phyloP scores from a whole-genome alignment of 2,329 filamentous ascomycete species.

The Nemania diffusa region DNA sequence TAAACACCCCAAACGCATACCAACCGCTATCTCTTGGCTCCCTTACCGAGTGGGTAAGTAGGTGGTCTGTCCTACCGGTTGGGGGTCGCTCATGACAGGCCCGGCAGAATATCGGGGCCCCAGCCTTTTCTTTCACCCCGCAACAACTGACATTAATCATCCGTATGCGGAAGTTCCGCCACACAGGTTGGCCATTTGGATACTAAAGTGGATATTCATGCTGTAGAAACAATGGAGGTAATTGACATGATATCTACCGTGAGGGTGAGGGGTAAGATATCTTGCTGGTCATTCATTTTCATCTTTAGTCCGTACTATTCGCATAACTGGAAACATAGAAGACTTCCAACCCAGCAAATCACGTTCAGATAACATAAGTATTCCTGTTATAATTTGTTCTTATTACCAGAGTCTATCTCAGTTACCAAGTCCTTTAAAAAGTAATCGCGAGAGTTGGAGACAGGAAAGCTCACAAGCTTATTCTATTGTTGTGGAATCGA shows the following conservation, averaged over 20 bases:
- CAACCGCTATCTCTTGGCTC: slow-evolving; percentile 3
- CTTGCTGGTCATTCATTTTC: neutral
- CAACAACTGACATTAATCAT: neutral
- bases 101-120: slow-evolving; percentile 29
- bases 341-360: neutral
- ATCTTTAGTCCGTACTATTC: neutral
- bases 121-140: slow-evolving; percentile 7
- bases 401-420: neutral
- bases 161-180: slow-evolving; percentile 31
- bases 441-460: neutral
- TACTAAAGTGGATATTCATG: too few relatives aligned
- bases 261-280: too few relatives aligned
- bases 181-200: too few relatives aligned
- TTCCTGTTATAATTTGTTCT: neutral
- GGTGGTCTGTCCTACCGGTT: neutral
- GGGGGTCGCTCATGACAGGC: neutral
- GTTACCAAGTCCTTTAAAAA: neutral
- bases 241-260: too few relatives aligned
- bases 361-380: neutral
- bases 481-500: neutral
- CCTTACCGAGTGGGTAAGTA: neutral
- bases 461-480: neutral
- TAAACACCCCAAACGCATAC: neutral
- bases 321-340: too few relatives aligned
- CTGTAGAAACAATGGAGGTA: neutral